phyloP scores from a whole-genome alignment of 2,329 filamentous ascomycete genomes.

The Zarea fungicola region DNA sequence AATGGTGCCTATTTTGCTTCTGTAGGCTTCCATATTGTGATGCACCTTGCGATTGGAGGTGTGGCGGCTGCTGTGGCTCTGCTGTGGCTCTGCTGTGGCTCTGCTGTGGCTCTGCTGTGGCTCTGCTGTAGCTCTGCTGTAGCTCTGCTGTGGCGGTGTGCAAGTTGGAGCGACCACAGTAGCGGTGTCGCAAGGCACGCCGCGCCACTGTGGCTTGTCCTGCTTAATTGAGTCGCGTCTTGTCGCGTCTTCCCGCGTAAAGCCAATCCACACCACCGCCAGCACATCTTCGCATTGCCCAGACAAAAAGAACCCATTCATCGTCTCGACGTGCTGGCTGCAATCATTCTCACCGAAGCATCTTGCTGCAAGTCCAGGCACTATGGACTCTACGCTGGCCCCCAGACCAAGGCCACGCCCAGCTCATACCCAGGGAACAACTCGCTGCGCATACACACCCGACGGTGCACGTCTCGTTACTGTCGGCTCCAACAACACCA shows the following conservation, averaged over 20 bases:
- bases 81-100: background rate
- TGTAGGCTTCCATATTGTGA: slow-evolving; percentile 9
- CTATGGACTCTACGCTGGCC: slow-evolving; percentile 25
- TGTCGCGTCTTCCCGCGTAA: slow-evolving; percentile 10
- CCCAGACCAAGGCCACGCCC: slow-evolving; percentile 57
- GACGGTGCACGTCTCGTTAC: slow-evolving; percentile 84
- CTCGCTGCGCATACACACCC: slow-evolving; percentile 83
- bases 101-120: slow-evolving; percentile 3
- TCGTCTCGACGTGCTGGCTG: background rate
- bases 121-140: background rate
- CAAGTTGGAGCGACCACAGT: background rate
- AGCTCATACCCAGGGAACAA: slow-evolving; percentile 79
- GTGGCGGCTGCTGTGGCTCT: background rate
- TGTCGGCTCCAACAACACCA: slow-evolving; percentile 87
- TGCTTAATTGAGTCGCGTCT: slow-evolving; percentile 13
- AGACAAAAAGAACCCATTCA: background rate
- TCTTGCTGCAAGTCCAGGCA: background rate
- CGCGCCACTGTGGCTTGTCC: background rate
- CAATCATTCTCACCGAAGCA: background rate
- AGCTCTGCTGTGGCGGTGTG: background rate
- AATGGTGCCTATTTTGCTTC: slow-evolving; percentile 10
- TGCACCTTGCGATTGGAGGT: slow-evolving; percentile 1
- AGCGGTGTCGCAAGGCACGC: no score
- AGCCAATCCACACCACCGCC: background rate
- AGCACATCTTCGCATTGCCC: background rate